phyloP scores from a whole-genome alignment of 2,329 filamentous ascomycete genomes.

The Pseudopithomyces chartarum region DNA sequence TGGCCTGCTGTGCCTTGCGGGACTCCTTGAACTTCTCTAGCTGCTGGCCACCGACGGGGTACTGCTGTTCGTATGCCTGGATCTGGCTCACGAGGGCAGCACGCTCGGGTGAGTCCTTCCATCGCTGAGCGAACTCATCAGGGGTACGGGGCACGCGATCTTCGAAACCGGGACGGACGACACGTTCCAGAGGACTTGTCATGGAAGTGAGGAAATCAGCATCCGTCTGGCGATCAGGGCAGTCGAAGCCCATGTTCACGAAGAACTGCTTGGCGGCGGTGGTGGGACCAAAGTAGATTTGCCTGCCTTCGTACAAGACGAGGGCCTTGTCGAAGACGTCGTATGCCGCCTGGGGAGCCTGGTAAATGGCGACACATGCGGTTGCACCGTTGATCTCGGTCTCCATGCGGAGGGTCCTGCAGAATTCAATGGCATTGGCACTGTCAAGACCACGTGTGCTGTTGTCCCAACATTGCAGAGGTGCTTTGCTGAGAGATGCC shows the following conservation, averaged over 20 bases:
- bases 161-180: slow-evolving; percentile 52
- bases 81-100: slow-evolving; percentile 50
- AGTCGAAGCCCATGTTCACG: slow-evolving; percentile 71
- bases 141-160: slow-evolving; percentile 54
- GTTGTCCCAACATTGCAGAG: slow-evolving; percentile 78
- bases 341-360: slow-evolving; percentile 71
- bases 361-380: slow-evolving; percentile 75
- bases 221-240: slow-evolving; percentile 72
- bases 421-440: slow-evolving; percentile 77
- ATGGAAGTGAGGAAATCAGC: slow-evolving; percentile 80
- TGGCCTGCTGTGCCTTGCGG: slow-evolving; percentile 53
- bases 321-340: slow-evolving; percentile 73
- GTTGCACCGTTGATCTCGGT: slow-evolving; percentile 70
- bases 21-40: slow-evolving; percentile 53
- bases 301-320: slow-evolving; percentile 69
- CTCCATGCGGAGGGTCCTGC: slow-evolving; percentile 69
- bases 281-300: slow-evolving; percentile 72
- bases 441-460: slow-evolving; percentile 75
- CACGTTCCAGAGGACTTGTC: slow-evolving; percentile 57
- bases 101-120: slow-evolving; percentile 60
- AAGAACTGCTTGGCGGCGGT: slow-evolving; percentile 72
- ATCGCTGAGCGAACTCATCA: slow-evolving; percentile 56
- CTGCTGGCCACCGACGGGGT: slow-evolving; percentile 51
- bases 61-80: slow-evolving; percentile 52
- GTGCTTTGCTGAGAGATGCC: slow-evolving; percentile 68